Evolutionary conservation across 164 flowering plant species (phyloP), one percentile per base, ranked within the genome.

Genomic region (Amborella trichopoda): DNA sequence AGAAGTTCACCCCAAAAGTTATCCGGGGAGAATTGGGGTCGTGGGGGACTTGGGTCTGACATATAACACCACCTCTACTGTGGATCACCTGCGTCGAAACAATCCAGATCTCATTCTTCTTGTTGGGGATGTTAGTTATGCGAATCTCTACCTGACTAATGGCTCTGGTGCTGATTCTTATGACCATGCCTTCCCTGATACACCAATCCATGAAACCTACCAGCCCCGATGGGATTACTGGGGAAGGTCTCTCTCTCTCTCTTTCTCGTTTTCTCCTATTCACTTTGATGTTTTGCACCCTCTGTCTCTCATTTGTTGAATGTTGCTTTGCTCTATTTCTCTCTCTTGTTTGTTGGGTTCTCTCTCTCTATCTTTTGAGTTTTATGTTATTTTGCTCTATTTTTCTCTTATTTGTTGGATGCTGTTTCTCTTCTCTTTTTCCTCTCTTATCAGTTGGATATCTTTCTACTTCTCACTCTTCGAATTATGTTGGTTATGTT

Each of bases 151-250:
- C 50, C 82, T 82, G 19, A 78, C 96, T 8, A 84, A 91, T 61
- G 96, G 96, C 53, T 84, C 95, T 53, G 83, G 85, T 21, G 60
- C 90, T 16, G 94, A 80, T 39, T 91, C 96, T 60, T 80, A 77
- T 50, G 78, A 93, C 21, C 87, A 95, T 68, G 53, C 93, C 23
- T 81, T 90, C 64, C 19, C 81, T 4, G 25, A 76, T 6, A 68
- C 85, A 43, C 93, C 90, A 8, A 81, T 87, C 20, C 95, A 78
- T 46, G 95, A 84, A 58, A 87, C 99, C 2, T 84, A 80, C 63
- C 96, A 91, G 57, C 99, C 96, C 56, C 94, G 96, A 20, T 91
- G 99, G 99, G 99, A 91, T 62, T 80, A 77, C 40, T 91, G 99
- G 96, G 96, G 96, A 73, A 91, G 96, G 99, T 87, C 26, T 0